A percentile compares a stretch with the other conserved stretches of the same genome.
These are phyloP conservation scores for Hyaloscypha hepaticicola DNA, from an alignment of 495 filamentous ascomycete genomes.

Conservation along the genomic window DNA sequence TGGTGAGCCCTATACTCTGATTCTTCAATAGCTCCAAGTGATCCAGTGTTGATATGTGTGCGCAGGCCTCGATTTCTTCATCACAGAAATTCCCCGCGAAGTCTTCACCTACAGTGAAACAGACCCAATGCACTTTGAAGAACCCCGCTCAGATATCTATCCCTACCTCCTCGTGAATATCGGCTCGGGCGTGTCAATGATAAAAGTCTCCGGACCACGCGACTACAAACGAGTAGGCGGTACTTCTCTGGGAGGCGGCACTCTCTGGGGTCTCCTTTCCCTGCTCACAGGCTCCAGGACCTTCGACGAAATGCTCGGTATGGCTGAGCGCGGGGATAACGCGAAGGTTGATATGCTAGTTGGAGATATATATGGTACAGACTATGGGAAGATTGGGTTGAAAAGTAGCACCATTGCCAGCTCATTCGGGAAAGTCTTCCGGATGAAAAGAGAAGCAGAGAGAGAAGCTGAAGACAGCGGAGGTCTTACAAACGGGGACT, in stretches of 20 bases:
- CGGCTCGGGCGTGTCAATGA: conserved; percentile 97
- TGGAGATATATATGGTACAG: conserved; percentile 95
- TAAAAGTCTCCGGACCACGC: conserved; percentile 89
- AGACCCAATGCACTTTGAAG: conserved; percentile 81
- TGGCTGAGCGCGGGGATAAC: conserved; percentile 94
- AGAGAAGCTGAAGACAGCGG: conserved; percentile 74
- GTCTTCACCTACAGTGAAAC: conserved; percentile 93
- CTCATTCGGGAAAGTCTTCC: conserved; percentile 94
- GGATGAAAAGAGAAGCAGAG: conserved; percentile 74
- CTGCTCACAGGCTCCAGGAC: conserved; percentile 85
- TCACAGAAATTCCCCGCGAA: conserved; percentile 92
- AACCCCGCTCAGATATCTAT: conserved; percentile 73
- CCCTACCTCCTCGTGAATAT: conserved; percentile 98
- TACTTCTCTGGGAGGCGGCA: conserved; percentile 91
- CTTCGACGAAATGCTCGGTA: conserved; percentile 93
- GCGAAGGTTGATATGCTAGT: conserved; percentile 93
- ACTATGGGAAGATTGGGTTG: conserved; percentile 91
- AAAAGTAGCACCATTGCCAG: conserved; percentile 93
- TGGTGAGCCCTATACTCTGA: background rate
- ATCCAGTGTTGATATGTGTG: conserved; percentile 1
- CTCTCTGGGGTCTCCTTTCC: conserved; percentile 90
- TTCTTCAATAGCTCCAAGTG: no score
- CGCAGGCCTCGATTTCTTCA: conserved; percentile 93
- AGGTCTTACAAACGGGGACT: conserved; percentile 55
- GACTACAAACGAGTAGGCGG: conserved; percentile 88